These are phyloP conservation scores for Alternaria brassicicola DNA, from an alignment of 2,329 filamentous ascomycete genomes.

Conservation along the genomic window DNA sequence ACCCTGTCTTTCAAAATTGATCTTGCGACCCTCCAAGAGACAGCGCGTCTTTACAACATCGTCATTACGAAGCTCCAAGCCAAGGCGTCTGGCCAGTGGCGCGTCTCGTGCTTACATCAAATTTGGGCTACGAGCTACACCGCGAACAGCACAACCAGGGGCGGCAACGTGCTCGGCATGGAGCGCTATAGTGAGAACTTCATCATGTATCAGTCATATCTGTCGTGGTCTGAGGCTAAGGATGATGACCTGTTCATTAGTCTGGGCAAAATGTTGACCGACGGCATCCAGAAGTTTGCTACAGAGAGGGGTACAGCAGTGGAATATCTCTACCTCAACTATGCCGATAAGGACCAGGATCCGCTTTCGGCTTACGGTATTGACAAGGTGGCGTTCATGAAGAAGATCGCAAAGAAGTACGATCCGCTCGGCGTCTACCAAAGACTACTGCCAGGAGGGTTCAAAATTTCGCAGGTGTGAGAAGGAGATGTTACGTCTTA, in stretches of 20 bases:
- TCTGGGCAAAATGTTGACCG: slow-evolving; percentile 11
- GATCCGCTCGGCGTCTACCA: slow-evolving; percentile 51
- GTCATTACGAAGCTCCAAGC: neutral
- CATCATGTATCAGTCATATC: slow-evolving; percentile 24
- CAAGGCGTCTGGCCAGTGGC: neutral
- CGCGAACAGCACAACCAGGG: slow-evolving; percentile 19
- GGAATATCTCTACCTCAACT: slow-evolving; percentile 38
- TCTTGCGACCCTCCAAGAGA: neutral
- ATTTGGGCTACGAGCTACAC: slow-evolving; percentile 20
- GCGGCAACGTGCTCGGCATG: slow-evolving; percentile 33
- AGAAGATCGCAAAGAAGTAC: slow-evolving; percentile 43
- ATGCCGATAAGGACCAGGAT: slow-evolving; percentile 44
- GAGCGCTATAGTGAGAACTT: slow-evolving; percentile 22
- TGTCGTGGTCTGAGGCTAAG: slow-evolving; percentile 18
- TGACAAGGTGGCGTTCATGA: slow-evolving; percentile 44
- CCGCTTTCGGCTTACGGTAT: slow-evolving; percentile 51
- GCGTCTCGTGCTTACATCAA: slow-evolving; percentile 30
- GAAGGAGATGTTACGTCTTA: neutral
- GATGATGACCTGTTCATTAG: neutral
- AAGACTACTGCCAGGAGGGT: slow-evolving; percentile 49
- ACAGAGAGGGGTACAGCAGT: slow-evolving; percentile 7
- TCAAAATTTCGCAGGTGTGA: slow-evolving; percentile 42
- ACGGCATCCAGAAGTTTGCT: slow-evolving; percentile 18
- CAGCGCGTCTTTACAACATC: neutral
- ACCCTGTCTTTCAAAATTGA: neutral